Evolutionary conservation across 2,329 filamentous ascomycete species (phyloP), one percentile per base, ranked within the genome.

Genomic region (Sordariomycetes sp.): DNA sequence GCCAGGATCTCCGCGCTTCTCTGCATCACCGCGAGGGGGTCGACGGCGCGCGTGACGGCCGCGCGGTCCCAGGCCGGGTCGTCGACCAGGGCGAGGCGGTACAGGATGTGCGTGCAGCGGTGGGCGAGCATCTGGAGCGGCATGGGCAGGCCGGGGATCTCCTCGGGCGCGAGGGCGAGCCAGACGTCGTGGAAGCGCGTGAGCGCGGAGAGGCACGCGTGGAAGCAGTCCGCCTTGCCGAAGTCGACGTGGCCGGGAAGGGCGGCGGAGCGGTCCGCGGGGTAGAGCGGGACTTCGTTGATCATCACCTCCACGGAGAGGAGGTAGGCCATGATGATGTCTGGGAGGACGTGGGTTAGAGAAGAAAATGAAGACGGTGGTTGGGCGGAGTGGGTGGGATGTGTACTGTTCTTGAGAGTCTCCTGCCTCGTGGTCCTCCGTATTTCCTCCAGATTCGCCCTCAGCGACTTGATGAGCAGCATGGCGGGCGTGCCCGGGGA

Each of bases 1-100:
- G 4, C 8, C 4, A 4, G 8, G 28, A 32, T 4, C 4, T 32
- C 28, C 4, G 28, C 28, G 28, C 28, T 4, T 8, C 28, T 4
- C 28, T 32, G 4, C 28, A 32, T 32, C 4, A 8, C 28, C 28
- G 28, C 28, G 28, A 32, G 28, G 28, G 28, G 28, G 28, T 73
- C 69, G n/a, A 74, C 57, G 5, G 64, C 64, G 48, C 62, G 61
- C 14, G 66, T 64, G 5, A 70, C 67, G 18, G 64, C 65, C 11
- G 63, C 61, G 1, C 71, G 66, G 64, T 74, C 71, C 72, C 73
- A 76, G 0, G 66, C 63, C 1, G 71, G 68, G 53, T 74, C 72
- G 52, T 74, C 69, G 8, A 70, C 58, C 3, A 68, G 62, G 14
- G 66, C 65, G 20, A 74, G 63, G 20, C 63, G 65, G 60, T 69